phyloP scores from a whole-genome alignment of 345 rosid genomes.

The Aquilaria malaccensis region DNA sequence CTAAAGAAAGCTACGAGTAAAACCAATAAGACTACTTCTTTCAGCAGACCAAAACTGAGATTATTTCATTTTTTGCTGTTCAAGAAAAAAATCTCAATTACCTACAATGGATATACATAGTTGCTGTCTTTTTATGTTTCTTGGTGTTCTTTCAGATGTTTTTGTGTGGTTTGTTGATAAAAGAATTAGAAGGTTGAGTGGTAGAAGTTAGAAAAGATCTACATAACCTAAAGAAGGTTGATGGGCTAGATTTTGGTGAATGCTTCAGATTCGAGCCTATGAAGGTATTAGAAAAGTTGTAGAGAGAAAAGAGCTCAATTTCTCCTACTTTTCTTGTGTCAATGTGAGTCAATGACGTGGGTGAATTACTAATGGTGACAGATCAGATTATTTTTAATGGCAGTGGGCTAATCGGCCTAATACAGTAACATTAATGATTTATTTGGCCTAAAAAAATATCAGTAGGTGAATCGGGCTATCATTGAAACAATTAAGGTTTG shows the following conservation, averaged over 20 bases:
- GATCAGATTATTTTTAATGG: too few relatives aligned
- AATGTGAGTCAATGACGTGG: conserved; percentile 41
- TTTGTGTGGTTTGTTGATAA: conserved; percentile 56
- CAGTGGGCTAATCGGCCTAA: too few relatives aligned
- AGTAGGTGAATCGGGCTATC: too few relatives aligned
- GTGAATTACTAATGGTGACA: too few relatives aligned
- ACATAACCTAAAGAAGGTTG: conserved; percentile 44
- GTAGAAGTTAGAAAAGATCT: conserved; percentile 38
- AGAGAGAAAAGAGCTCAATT: conserved; percentile 32
- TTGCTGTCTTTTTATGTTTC: conserved; percentile 55
- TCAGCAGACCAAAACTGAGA: conserved; percentile 65
- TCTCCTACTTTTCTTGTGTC: conserved; percentile 27
- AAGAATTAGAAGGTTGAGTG: conserved; percentile 36
- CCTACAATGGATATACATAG: conserved; percentile 61
- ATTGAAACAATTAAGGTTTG: too few relatives aligned
- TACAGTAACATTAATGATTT: too few relatives aligned
- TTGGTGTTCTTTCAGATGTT: conserved; percentile 59
- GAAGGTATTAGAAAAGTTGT: conserved; percentile 45
- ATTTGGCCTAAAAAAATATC: too few relatives aligned
- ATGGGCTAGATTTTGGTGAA: conserved; percentile 58
- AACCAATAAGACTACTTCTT: conserved; percentile 25
- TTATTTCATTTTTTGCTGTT: conserved; percentile 59
- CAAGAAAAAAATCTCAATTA: conserved; percentile 48
- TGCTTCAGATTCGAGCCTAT: conserved; percentile 46
- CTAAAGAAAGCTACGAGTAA: conserved; percentile 43